These are phyloP conservation scores for Hygrocybe coccinea DNA, from an alignment of 768 basidiomycete genomes.

Conservation along the genomic window DNA sequence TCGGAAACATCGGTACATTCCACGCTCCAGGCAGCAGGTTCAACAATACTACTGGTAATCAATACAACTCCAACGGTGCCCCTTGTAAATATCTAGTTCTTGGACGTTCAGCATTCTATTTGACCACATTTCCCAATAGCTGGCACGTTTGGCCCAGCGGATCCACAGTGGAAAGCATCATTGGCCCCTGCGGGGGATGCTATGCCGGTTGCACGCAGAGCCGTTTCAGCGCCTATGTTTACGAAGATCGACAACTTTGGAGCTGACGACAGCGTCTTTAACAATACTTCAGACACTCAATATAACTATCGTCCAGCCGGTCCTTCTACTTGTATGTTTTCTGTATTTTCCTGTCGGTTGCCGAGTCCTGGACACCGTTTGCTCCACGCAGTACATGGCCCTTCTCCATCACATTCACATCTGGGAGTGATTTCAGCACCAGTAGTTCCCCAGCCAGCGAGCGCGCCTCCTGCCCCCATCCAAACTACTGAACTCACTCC, in stretches of 20 bases:
- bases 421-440: background rate
- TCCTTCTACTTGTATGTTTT: background rate
- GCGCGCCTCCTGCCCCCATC: background rate
- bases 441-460: background rate
- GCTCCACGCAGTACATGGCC: background rate
- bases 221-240: background rate
- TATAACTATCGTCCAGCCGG: background rate
- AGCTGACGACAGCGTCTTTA: background rate
- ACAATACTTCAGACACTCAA: background rate
- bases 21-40: background rate
- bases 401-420: background rate
- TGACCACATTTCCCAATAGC: background rate
- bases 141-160: background rate
- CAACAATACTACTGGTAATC: conserved; percentile 4
- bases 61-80: background rate
- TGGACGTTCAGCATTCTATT: background rate
- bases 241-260: background rate
- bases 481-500: background rate
- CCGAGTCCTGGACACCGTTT: background rate
- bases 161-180: background rate
- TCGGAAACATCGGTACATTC: background rate
- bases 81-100: background rate
- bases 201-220: background rate
- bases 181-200: background rate
- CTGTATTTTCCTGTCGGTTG: background rate